Evolutionary conservation across 2,329 filamentous ascomycete genomes (phyloP).

Genomic region (Aureobasidium sp.): DNA sequence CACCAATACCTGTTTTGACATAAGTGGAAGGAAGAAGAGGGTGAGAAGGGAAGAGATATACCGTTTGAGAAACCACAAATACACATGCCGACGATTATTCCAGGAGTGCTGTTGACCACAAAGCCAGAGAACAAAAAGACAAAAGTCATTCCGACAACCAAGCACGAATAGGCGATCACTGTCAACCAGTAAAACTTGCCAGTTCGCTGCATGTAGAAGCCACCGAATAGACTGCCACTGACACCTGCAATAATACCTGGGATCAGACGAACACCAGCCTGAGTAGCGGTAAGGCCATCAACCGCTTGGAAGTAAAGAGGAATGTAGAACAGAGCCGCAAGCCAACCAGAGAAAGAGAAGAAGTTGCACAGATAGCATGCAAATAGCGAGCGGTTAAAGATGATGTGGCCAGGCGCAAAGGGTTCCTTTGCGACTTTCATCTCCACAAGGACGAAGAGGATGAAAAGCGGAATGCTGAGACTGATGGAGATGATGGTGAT

Average conservation of each 20-base stretch:
- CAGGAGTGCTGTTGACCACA: conserved; percentile 38
- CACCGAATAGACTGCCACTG: conserved; percentile 54
- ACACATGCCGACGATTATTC: conserved; percentile 50
- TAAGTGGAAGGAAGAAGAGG: no score
- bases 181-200: conserved; percentile 66
- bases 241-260: conserved; percentile 58
- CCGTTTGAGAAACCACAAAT: conserved; percentile 32
- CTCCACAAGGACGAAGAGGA: conserved; percentile 62
- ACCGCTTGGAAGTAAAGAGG: conserved; percentile 72
- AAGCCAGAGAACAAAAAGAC: conserved; percentile 51
- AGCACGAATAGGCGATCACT: conserved; percentile 43
- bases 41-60: no score
- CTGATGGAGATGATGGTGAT: conserved; percentile 51
- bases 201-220: conserved; percentile 59
- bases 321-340: conserved; percentile 61
- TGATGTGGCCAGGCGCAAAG: conserved; percentile 66
- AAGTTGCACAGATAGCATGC: conserved; percentile 65
- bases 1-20: conserved; percentile 41
- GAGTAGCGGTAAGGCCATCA: conserved; percentile 53
- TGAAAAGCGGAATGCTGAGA: conserved; percentile 50
- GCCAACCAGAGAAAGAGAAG: conserved; percentile 55
- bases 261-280: conserved; percentile 57
- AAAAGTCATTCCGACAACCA: conserved; percentile 47
- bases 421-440: conserved; percentile 59
- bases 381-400: conserved; percentile 58